Base-by-base conservation (phyloP, 192 early-diverging fungal genomes). In the Coemansia sp. region DNA sequence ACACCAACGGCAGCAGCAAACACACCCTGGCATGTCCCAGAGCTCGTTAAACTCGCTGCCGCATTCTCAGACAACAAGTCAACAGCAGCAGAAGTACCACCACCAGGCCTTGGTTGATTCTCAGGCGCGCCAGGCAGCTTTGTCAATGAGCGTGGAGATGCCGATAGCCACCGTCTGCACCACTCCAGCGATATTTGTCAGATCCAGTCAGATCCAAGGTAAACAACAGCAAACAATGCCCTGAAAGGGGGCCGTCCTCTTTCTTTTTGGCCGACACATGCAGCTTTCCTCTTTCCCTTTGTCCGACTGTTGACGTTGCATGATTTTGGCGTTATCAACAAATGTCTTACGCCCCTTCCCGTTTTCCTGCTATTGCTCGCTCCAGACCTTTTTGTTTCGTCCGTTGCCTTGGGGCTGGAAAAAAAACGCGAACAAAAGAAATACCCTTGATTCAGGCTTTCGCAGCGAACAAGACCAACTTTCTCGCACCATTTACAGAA, bases 111-210 rank as follows among this genome's bases (percentile, higher is more conserved):
- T 35, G 19, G 59, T 32, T 0, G 42, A 19, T 9, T 33, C 38
- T 0, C 49, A 19, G 4, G 40, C 38, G 13, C 23, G 38, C 14
- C 29, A 38, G 8, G 43, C 48, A 15, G 55, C 42, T 46, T 13
- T 29, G 9, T 59, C 60, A 25, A 34, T 46, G 13, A 36, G 33
- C 32, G 2, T 54, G 25, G 54, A 59, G 23, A 23, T 25, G 17
- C 61, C 65, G 3, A 65, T 80, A 29, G 65, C 71, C 13, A 74
- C 77, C 2, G 74, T 62, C 20, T 57, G 65, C 15, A 79, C 77
- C 20, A 74, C 77, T 2, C 77, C 77, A 3, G 77, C 77, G 22
- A 60, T 79, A 32, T 79, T 79, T 65, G 72, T 79, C 13, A 71
- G 54, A 20, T 17, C 62, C 42, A 68, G 71, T 43, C 32, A 68